Base-by-base conservation (phyloP, 2,329 filamentous ascomycete genomes). In the Botrytis fragariae region DNA sequence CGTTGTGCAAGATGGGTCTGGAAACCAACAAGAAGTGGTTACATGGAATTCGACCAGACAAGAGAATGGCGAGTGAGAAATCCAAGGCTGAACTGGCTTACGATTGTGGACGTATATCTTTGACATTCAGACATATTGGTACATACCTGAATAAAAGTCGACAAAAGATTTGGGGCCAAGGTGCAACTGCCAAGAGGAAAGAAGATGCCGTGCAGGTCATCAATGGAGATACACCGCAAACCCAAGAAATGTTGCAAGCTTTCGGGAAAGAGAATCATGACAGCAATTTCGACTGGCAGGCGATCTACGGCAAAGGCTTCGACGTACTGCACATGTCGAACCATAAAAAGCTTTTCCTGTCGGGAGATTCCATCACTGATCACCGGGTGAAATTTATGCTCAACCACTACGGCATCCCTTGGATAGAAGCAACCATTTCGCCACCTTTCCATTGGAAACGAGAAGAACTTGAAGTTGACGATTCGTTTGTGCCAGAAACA, bases 1-100 rank as follows among this genome's bases (percentile, higher is more conserved):
- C 93, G 1, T 89, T 98, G 76, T 94, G 95, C 79, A 87, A 92
- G 64, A 91, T 98, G 82, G 95, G 95, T 4, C 85, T 94, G 29
- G 81, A 85, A 57, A 97, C 94, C 0, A 99, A 99, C 80, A 89
- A 88, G 83, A 88, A 90, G 77, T 98, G 95, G 93, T 87, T 98
- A 18, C 96, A 99, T 83, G 91, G 91, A n/a, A 98, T 99, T 80
- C 91, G 92, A 68, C 90, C 92, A 61, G 96, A 99, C 82, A 97
- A 95, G 81, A 89, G 96, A 39, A 84, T 88, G 0, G 83, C 85
- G 1, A 83, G 85, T 1, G 92, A 95, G 76, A 95, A 95, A 81
- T 86, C 88, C 0, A 77, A 84, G 0, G 87, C 88, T 9, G 95
- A 98, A 81, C 87, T 90, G 59, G 92, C 92, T 0, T 94, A 89